Conservation (phyloP, 2,329 filamentous ascomycete species). For the Onygenales sp. region DNA sequence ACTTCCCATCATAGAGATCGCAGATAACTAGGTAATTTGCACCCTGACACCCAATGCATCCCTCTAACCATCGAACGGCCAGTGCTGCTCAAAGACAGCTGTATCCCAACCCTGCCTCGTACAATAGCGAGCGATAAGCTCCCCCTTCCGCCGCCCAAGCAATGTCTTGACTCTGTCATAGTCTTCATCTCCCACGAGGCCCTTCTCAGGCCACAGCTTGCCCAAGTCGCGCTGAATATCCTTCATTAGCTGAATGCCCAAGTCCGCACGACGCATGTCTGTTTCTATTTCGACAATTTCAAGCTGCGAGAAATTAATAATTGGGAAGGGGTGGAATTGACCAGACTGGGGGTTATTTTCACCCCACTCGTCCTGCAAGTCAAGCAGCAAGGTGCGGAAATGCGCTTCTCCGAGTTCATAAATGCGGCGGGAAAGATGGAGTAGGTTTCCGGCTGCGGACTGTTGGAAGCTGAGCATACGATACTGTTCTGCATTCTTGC, state of each 20-base stretch:
- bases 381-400: background rate
- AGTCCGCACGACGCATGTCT: background rate
- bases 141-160: background rate
- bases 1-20: no score
- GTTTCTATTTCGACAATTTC: background rate
- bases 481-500: conserved; percentile 1
- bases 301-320: background rate
- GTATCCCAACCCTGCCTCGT: background rate
- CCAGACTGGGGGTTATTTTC: no score
- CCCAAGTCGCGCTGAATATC: background rate
- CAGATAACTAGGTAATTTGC: no score
- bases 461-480: conserved; percentile 1
- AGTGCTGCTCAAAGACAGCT: background rate
- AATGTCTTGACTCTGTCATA: conserved; percentile 1
- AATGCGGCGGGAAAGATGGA: conserved; percentile 2
- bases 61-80: background rate
- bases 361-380: background rate
- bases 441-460: background rate
- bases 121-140: background rate
- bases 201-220: conserved; percentile 6
- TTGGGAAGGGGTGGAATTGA: background rate
- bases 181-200: conserved; percentile 1
- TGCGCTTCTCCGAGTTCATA: conserved; percentile 1
- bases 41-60: no score
- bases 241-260: background rate